These are phyloP conservation scores for Corymbia calophylla DNA, from an alignment of 441 rosid genomes.

Conservation along the genomic window DNA sequence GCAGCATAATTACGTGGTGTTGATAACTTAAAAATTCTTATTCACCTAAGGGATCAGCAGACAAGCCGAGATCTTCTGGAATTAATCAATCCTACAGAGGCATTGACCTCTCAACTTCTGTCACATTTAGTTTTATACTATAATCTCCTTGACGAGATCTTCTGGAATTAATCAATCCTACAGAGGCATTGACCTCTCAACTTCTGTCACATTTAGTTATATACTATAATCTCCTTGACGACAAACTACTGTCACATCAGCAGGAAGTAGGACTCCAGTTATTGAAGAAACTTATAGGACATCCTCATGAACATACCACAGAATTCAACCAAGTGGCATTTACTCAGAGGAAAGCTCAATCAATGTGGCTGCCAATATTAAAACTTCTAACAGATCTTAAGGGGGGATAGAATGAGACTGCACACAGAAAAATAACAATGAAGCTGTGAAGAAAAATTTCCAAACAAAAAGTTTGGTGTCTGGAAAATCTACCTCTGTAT, in stretches of 20 bases:
- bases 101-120: not conserved
- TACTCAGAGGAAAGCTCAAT: not conserved
- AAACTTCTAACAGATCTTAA: not conserved
- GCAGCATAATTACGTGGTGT: not conserved
- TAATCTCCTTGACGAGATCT: not conserved
- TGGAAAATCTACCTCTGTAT: conserved; percentile 48
- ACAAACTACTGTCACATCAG: not conserved
- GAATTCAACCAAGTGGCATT: not conserved
- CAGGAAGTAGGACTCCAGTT: not conserved
- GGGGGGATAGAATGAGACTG: not conserved
- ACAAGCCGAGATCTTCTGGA: not conserved
- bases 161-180: not conserved
- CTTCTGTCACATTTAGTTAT: not conserved
- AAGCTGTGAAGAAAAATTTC: not conserved
- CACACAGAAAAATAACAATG: not conserved
- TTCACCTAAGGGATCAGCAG: not conserved
- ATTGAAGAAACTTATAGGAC: not conserved
- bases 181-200: not conserved
- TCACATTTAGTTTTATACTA: not conserved
- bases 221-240: not conserved
- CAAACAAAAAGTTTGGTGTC: not conserved
- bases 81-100: not conserved
- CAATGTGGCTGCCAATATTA: not conserved
- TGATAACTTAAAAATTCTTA: not conserved
- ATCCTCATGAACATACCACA: not conserved